Base-by-base conservation (phyloP, 352 stramenopile genomes). In the Pythium oligandrum region DNA sequence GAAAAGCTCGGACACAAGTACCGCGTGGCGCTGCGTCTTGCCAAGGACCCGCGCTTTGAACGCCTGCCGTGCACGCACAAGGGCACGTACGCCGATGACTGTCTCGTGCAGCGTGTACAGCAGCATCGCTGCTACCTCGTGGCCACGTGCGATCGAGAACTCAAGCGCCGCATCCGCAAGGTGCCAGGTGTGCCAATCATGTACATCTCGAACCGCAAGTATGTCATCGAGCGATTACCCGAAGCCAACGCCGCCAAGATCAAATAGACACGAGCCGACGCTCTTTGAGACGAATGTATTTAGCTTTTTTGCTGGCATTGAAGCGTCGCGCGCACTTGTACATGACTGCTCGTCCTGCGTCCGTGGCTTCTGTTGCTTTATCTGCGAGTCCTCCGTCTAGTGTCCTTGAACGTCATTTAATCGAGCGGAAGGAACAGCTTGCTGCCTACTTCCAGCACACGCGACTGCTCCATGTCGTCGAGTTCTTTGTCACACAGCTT, bases 71-170 rank as follows among this genome's bases (percentile, higher is more conserved):
- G 97, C 74, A 95, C 90, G 43, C 97, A 98, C 77, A 98, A 98
- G 71, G 97, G 97, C 55, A 98, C 95, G 59, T 99, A 99, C 79
- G 97, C 97, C n/a, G 97, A 99, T 86, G 97, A 99, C 82, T 99
- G 96, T 68, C 73, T 99, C 42, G 73, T 98, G 35, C 73, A 92
- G 67, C 83, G 85, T 44, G 78, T 95, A 57, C 83, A 93, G 64
- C 81, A 96, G 93, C 93, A 98, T 62, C 89, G 96, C 53, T 99
- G 97, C 76, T 99, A 99, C 76, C 90, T 99, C 55, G 95, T 99
- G 8, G 97, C 97, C 31, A 99, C 97, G 8, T 99, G 97, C 78
- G 97, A 99, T 89, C 98, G 98, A 61, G 97, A 99, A 60, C 83
- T 99, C 53, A 98, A 98, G 76, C 93, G 96, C 43, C 86, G 97